phyloP scores from a whole-genome alignment of 345 rosid genomes.

The Pistacia vera region DNA sequence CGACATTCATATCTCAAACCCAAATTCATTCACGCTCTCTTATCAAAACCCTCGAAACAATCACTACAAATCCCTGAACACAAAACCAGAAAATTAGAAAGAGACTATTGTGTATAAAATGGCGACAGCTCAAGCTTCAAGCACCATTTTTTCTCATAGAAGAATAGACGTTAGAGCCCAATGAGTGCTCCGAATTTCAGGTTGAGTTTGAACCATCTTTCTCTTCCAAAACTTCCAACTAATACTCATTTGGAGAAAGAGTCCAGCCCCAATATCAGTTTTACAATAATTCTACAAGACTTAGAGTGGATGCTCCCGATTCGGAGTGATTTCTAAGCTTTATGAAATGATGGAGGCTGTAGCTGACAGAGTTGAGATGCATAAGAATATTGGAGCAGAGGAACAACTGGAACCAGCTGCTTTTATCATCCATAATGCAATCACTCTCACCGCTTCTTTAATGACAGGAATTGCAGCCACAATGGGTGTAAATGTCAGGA shows the following conservation, averaged over 20 bases:
- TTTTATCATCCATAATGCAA: constrained; percentile 48
- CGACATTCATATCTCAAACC: constrained; percentile 4
- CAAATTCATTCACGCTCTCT: constrained; percentile 9
- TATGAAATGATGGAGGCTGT: constrained; percentile 45
- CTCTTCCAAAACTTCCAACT: constrained; percentile 25
- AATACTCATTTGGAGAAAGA: constrained; percentile 7
- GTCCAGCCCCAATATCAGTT: background rate
- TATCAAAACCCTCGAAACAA: background rate
- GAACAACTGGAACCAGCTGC: constrained; percentile 55
- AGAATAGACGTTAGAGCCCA: constrained; percentile 16
- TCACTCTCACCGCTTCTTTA: constrained; percentile 52
- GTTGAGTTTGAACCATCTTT: constrained; percentile 1
- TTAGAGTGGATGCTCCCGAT: constrained; percentile 4
- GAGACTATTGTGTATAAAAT: background rate
- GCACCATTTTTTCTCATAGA: constrained; percentile 6
- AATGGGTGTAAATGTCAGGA: constrained; percentile 10
- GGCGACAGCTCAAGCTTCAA: constrained; percentile 34
- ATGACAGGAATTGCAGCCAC: constrained; percentile 43
- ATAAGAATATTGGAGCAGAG: constrained; percentile 53
- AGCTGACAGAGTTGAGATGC: constrained; percentile 60
- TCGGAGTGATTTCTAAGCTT: constrained; percentile 36
- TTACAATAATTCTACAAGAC: background rate
- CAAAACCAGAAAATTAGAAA: background rate
- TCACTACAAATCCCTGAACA: background rate
- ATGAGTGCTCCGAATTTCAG: constrained; percentile 21